Conservation (phyloP, 257 asterid species). For the Nicotiana otophora region DNA sequence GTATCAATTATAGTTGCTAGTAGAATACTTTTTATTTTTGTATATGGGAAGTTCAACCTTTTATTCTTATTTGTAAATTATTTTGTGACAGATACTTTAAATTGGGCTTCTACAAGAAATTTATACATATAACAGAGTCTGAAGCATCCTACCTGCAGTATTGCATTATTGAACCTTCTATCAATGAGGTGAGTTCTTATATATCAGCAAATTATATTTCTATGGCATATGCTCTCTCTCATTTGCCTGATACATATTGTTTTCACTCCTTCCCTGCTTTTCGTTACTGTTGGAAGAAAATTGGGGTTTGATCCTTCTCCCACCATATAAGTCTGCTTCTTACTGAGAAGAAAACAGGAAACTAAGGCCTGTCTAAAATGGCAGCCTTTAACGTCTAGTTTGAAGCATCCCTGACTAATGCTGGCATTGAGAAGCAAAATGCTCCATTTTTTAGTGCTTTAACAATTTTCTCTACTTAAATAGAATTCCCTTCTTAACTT, state of each 20-base stretch:
- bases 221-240: neutral
- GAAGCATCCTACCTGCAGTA: constrained; percentile 86
- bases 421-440: constrained; percentile 1
- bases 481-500: neutral
- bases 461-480: constrained; percentile 6
- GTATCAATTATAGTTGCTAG: neutral
- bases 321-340: neutral
- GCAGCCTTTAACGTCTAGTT: neutral
- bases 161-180: constrained; percentile 74
- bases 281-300: neutral
- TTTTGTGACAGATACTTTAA: constrained; percentile 47
- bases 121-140: constrained; percentile 47
- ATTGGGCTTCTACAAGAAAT: constrained; percentile 65
- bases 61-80: neutral
- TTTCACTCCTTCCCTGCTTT: neutral
- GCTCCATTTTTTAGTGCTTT: neutral
- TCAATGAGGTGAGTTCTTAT: constrained; percentile 51
- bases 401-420: constrained; percentile 5
- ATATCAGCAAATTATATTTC: neutral
- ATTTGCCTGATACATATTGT: neutral
- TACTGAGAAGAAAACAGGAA: neutral
- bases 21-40: neutral
- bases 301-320: neutral
- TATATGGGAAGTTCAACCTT: neutral
- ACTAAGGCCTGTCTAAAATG: neutral